Evolutionary conservation across 768 basidiomycete genomes (phyloP), one percentile per base, ranked within the genome.

Genomic region (Lyophyllum decastes): DNA sequence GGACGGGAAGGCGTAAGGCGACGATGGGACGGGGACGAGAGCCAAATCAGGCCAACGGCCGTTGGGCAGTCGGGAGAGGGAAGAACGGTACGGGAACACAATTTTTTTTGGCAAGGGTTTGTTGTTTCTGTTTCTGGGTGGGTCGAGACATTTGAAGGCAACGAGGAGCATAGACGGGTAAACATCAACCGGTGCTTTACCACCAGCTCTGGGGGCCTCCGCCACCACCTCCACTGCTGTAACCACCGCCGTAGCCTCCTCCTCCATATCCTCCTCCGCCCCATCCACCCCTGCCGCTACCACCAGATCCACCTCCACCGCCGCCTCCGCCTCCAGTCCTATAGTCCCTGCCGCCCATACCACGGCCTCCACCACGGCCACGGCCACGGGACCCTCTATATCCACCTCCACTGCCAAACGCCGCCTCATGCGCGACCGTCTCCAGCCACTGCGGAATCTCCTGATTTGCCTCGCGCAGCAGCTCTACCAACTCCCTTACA

Each of bases 401-500:
- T 35, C 84, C 78, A 26, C 87, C 80, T 30, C 82, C 76, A 38
- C 82, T 78, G 38, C 71, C 88, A 69, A 91, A 93, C 52, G 89
- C 82, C 27, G 84, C 79, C 74, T 98, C 95, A 54, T 88, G 84
- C 4, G 88, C 86, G 58, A 98, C 87, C 11, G 88, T 85, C 69
- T 95, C 92, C 52, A 99, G 80, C 95, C 95, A 99, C 2, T 69
- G 52, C 0, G 97, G 97, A 56, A 95, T 90, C 49, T 96, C 94
- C 71, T 97, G 95, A 72, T 98, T 95, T 49, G 96, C 95, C 75
- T 99, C 96, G 52, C 92, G 85, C 22, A 99, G 84, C 4, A 99
- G 84, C 72, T 98, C 96, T 50, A 99, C 78, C 45, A 99, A 81
- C 66, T 97, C 95, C 55, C 88, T 85, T 54, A 91, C 94, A 59